Base-by-base conservation (phyloP, 2,329 filamentous ascomycete genomes). In the Penicillium brevicompactum region DNA sequence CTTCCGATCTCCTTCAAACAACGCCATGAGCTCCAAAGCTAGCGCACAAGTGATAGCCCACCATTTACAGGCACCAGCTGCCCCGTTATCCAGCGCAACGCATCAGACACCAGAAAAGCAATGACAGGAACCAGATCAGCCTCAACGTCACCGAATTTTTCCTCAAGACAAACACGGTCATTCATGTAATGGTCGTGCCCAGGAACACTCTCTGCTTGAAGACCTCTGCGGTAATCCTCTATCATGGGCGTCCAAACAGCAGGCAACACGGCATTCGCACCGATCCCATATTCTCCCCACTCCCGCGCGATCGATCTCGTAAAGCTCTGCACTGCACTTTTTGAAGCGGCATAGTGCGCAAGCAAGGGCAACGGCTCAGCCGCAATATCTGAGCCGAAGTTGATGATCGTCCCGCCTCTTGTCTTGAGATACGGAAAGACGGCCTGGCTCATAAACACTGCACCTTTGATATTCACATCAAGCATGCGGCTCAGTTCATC, bases 181-280 rank as follows among this genome's bases (percentile, higher is more conserved):
- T 16, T 45, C 41, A 51, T 18, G 14, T 27, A 50, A 44, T 9
- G 3, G 37, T 37, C 40, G 18, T 50, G 48, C 2, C 38, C 47
- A 11, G 8, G 22, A 34, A 49, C 13, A 11, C 16, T 32, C 13
- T 49, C 47, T 2, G 7, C 40, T 38, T 22, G 37, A 32, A 49
- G 13, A 42, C 31, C 27, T 10, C 18, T 27, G 10, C n/a, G 47
- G 32, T 34, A 49, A 9, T 8, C 18, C 40, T 49, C 47, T 30
- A 49, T 43, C 38, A 50, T 44, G 1, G 40, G 48, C 9, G 38
- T 44, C 27, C 30, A 43, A 34, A 50, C 48, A 43, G 48, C 48
- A 5, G 30, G 27, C 8, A 44, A 16, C 10, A 50, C 40, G 16
- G 38, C 48, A 44, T 50, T 22, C 13, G 24, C 18, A 14, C 48